Evolutionary conservation across 1,284 basidiomycete genomes (phyloP).

Genomic region (Amylostereum chailletii): DNA sequence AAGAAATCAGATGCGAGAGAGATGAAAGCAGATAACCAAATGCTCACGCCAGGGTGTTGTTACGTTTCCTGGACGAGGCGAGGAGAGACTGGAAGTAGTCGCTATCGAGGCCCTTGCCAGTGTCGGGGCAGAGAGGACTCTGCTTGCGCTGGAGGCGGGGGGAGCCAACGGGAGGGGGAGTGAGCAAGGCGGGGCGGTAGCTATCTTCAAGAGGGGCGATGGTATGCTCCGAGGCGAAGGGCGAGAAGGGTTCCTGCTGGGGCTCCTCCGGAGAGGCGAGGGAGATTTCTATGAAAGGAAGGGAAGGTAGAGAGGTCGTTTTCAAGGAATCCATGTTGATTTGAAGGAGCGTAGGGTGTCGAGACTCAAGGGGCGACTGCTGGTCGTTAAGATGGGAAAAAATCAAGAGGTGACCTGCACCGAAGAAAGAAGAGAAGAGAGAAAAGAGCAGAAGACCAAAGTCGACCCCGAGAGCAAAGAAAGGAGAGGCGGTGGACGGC

Average conservation of each 20-base stretch:
- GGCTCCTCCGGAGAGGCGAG: neutral
- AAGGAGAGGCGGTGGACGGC: neutral
- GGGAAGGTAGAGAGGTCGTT: neutral
- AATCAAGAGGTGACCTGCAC: neutral
- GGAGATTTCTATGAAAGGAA: neutral
- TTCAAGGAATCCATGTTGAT: neutral
- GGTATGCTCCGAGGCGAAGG: neutral
- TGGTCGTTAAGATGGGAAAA: neutral
- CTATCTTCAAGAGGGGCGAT: neutral
- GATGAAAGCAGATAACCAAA: too few relatives aligned
- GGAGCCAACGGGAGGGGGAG: neutral
- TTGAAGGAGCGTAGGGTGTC: neutral
- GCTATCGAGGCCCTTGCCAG: neutral
- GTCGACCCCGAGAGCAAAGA: neutral
- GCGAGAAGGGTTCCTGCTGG: neutral
- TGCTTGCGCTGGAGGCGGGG: neutral
- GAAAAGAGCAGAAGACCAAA: neutral
- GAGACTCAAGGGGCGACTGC: neutral
- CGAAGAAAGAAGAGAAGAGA: neutral
- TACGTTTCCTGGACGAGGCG: neutral
- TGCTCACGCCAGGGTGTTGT: neutral
- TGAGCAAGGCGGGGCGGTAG: neutral
- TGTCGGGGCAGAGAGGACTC: neutral
- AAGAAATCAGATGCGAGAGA: too few relatives aligned
- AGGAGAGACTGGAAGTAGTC: slow-evolving; percentile 1